phyloP scores from a whole-genome alignment of 2,329 filamentous ascomycete species.

The Sphaerulina vaccinii region DNA sequence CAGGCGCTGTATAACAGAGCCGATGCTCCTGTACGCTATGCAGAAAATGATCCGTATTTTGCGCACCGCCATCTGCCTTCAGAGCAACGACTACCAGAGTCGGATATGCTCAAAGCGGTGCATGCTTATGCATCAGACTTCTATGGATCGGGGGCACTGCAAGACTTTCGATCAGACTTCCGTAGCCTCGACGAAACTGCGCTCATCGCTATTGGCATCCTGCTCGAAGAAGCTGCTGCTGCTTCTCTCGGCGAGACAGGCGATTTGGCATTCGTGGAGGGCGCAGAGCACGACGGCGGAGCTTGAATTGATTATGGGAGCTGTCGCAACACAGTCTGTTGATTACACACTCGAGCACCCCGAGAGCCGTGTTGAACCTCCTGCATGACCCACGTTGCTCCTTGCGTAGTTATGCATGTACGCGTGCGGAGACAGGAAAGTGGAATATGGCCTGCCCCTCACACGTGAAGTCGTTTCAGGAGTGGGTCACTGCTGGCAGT shows the following conservation, averaged over 20 bases:
- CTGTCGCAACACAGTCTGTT: background rate
- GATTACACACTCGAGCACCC: too few species aligned
- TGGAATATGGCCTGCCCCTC: too few species aligned
- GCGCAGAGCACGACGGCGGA: background rate
- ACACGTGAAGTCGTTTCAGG: too few species aligned
- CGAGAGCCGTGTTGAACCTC: too few species aligned
- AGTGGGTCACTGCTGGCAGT: too few species aligned
- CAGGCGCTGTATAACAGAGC: conserved; percentile 67
- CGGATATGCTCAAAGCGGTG: conserved; percentile 66
- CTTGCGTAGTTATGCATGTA: too few species aligned
- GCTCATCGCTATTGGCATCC: conserved; percentile 69
- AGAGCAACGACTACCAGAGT: conserved; percentile 59
- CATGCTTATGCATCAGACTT: conserved; percentile 68
- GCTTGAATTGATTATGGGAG: conserved; percentile 1
- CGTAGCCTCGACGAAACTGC: too few species aligned
- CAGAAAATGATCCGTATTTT: conserved; percentile 70
- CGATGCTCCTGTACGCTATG: conserved; percentile 65
- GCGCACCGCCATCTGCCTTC: conserved; percentile 57
- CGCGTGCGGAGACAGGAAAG: too few species aligned
- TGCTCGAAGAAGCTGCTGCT: conserved; percentile 68
- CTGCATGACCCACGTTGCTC: too few species aligned
- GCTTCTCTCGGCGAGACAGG: conserved; percentile 63
- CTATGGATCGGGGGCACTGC: conserved; percentile 49
- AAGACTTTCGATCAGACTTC: conserved; percentile 68
- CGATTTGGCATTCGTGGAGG: conserved; percentile 69